Conservation (phyloP, 2,329 filamentous ascomycete species). For the Colletotrichum aenigma region DNA sequence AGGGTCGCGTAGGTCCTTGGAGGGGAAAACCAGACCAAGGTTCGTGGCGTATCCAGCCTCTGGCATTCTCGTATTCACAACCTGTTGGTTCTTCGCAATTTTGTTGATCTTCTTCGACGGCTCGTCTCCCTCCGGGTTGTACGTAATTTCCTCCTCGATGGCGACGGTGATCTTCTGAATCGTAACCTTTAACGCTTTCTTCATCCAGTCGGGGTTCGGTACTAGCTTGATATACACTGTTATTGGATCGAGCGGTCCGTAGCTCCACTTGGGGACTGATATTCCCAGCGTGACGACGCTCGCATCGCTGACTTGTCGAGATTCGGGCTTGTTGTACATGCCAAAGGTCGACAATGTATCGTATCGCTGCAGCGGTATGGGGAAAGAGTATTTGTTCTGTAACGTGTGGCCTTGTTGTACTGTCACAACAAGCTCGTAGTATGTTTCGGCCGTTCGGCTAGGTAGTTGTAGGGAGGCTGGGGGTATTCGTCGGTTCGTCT, state of each 20-base stretch:
- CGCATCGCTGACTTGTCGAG: conserved; percentile 83
- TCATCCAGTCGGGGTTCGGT: conserved; percentile 90
- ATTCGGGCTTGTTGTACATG: conserved; percentile 98
- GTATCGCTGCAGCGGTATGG: conserved; percentile 89
- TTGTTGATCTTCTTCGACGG: conserved; percentile 89
- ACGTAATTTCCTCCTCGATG: conserved; percentile 98
- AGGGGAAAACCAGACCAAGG: conserved; percentile 87
- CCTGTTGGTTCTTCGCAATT: conserved; percentile 82
- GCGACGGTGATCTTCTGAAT: conserved; percentile 93
- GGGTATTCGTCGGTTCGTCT: conserved; percentile 87
- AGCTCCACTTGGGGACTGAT: conserved; percentile 93
- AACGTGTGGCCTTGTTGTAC: conserved; percentile 88
- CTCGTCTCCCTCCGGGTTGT: conserved; percentile 96
- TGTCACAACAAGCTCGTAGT: conserved; percentile 94
- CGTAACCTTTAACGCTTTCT: conserved; percentile 87
- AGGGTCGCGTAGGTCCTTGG: conserved; percentile 83
- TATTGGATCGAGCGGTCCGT: conserved; percentile 92
- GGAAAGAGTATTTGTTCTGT: conserved; percentile 90
- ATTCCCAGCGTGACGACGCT: conserved; percentile 92
- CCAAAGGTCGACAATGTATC: conserved; percentile 98
- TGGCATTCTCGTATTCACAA: conserved; percentile 82
- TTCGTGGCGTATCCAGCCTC: conserved; percentile 94
- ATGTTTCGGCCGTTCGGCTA: conserved; percentile 94
- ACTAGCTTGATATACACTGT: conserved; percentile 94
- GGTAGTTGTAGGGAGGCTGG: conserved; percentile 90